Evolutionary conservation across 257 asterid genomes (phyloP).

Genomic region (Fraxinus anomala): DNA sequence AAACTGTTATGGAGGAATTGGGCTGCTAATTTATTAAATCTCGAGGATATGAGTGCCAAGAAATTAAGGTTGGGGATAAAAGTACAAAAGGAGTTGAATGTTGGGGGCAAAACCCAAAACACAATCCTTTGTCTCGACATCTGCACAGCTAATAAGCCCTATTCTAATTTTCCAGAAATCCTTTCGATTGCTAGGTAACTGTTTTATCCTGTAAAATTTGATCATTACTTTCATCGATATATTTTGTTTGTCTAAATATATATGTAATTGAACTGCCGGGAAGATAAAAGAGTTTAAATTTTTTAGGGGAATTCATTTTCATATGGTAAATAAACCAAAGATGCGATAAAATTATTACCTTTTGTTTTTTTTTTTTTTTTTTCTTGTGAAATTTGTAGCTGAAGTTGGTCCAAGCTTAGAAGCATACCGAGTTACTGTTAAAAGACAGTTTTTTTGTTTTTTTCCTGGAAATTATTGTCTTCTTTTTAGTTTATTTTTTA

Average conservation of each 20-base stretch:
- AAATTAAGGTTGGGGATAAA: too few relatives aligned
- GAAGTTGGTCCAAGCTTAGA: neutral
- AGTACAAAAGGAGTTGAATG: too few relatives aligned
- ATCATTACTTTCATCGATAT: neutral
- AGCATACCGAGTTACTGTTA: slow-evolving; percentile 5
- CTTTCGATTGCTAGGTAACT: slow-evolving; percentile 31
- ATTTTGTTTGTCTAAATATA: neutral
- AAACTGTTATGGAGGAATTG: too few relatives aligned
- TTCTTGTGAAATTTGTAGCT: slow-evolving; percentile 16
- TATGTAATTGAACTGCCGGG: slow-evolving; percentile 2
- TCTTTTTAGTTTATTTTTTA: neutral
- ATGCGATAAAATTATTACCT: neutral
- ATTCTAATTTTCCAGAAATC: slow-evolving; percentile 25
- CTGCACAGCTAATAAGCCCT: neutral
- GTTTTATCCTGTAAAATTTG: neutral
- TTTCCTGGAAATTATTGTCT: neutral
- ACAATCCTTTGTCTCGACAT: slow-evolving; percentile 1
- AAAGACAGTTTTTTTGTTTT: slow-evolving; percentile 7
- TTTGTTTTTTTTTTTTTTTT: slow-evolving; percentile 2
- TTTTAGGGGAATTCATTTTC: slow-evolving; percentile 17
- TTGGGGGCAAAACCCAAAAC: neutral
- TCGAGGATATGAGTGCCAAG: too few relatives aligned
- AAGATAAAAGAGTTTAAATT: neutral
- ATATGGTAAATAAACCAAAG: neutral
- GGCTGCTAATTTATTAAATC: too few relatives aligned